Base-by-base conservation (phyloP, 805 yeast species). In the Kodamaea lidongshanica region DNA sequence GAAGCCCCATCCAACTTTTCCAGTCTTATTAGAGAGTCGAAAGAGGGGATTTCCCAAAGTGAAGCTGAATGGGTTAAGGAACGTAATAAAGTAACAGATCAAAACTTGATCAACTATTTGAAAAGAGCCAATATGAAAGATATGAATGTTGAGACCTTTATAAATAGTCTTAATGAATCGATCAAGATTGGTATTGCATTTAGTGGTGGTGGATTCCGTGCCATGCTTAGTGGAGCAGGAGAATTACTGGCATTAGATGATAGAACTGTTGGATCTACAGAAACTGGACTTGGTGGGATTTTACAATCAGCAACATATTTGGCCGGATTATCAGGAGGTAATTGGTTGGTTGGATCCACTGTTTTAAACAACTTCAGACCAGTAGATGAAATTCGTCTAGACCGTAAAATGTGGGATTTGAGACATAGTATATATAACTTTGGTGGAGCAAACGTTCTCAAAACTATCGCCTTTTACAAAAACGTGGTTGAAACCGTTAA, bases 391-490 rank as follows among this genome's bases (percentile, higher is more conserved):
- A 49, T 61, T 12, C 7, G 58, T 11, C 32, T 40, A 11, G 49
- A 46, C 5, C 33, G 39, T 9, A 47, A 48, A 14, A 67, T 82
- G 33, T 85, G 95, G 95, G 74, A 84, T 42, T 62, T 85, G 31
- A 65, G 65, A 8, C 61, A 76, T 41, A 65, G 78, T 4, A 74
- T 85, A 23, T 52, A 77, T 42, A 63, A 68, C 37, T 78, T 82
- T 9, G 77, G 74, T 39, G 89, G 92, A 1, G 42, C 66, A 41
- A 72, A 80, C 42, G 44, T 79, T 28, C 54, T 78, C 37, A 50
- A 60, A 21, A 70, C 77, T 2, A 61, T 63, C 6, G 22, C 25
- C 20, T 72, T 72, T 47, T 79, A 79, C 73, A 34, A 40, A 10
- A 44, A 49, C 7, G 54, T 64, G 16, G 33, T 40, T 6, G 22